Evolutionary conservation across 2,329 filamentous ascomycete species (phyloP), one percentile per base, ranked within the genome.

Genomic region (Colletotrichum echinochloae): DNA sequence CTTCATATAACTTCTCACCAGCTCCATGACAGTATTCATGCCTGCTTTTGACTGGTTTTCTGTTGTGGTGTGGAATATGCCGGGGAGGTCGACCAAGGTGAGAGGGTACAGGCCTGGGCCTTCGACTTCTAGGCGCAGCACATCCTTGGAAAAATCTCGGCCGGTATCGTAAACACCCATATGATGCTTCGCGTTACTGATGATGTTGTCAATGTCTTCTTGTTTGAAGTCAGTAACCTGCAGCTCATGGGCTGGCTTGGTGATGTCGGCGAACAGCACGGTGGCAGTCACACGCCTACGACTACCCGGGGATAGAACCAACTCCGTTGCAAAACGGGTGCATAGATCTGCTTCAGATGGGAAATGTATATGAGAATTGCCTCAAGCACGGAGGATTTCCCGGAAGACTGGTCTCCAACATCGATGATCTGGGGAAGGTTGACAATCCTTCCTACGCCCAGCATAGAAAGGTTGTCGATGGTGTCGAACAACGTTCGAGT

Each of bases 311-410:
- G 86, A 82, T 12, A 91, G 80, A 23, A 88, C 83, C 5, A 91
- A 78, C 74, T 91, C 88, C 0, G 88, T 91, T 0, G 89, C 85
- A 70, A 91, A 91, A 0, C 87, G 82, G 0, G 90, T 91, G 75
- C 88, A 91, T 0, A 88, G 66, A 30, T 80, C 85, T 18, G 85
- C 84, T 6, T 89, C 86, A 14, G 84, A 79, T 0, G 88, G 87
- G 56, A 92, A 91, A 0, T 84, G 83, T 1, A 92, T 85, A 12
- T 86, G 84, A 0, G 89, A 88, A 92, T 88, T 0, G 89, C 90
- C 72, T 91, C 87, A 0, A 92, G 83, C 0, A 91, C 88, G 0
- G 88, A 91, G n/a, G 86, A 89, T 75, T 92, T 92, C 2, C 89
- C 89, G 0, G 86, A 85, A 0, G 86, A 89, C 66, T 89, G 87